Evolutionary conservation across 2,329 filamentous ascomycete species (phyloP).

Genomic region (Botrytis elliptica): DNA sequence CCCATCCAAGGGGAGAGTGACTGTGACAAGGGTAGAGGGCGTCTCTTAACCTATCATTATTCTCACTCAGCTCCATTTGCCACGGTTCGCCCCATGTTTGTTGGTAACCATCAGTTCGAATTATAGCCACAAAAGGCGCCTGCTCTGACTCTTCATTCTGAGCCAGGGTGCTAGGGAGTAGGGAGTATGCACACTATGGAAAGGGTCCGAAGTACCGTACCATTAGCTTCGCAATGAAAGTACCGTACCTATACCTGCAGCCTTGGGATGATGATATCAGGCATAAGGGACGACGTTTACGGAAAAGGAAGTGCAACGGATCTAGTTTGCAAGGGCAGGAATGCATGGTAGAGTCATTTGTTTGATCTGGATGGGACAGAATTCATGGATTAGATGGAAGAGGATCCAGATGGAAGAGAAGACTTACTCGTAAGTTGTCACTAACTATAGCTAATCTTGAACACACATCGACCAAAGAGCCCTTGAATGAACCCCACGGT

Average conservation of each 20-base stretch:
- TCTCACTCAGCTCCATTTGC: slow-evolving; percentile 1
- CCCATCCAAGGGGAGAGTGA: background rate
- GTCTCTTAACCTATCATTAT: slow-evolving; percentile 15
- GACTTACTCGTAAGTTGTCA: background rate
- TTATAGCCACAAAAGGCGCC: slow-evolving; percentile 18
- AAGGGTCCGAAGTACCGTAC: background rate
- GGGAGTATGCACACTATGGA: background rate
- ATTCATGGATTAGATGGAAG: slow-evolving; percentile 1
- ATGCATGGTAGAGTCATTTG: slow-evolving; percentile 5
- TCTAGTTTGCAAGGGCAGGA: background rate
- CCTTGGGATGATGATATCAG: slow-evolving; percentile 7
- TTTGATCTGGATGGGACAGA: background rate
- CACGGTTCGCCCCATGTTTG: slow-evolving; percentile 14
- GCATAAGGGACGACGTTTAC: background rate
- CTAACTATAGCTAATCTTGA: background rate
- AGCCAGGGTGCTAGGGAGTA: background rate
- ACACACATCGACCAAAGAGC: background rate
- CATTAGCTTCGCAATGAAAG: background rate
- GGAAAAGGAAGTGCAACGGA: background rate
- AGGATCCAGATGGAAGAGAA: background rate
- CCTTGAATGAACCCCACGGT: background rate
- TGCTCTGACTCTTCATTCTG: slow-evolving; percentile 1
- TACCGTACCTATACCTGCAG: background rate
- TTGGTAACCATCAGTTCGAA: slow-evolving; percentile 1
- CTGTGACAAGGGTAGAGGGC: background rate